Conservation (phyloP, 2,329 filamentous ascomycete species). For the Leptosphaerulina australis region DNA sequence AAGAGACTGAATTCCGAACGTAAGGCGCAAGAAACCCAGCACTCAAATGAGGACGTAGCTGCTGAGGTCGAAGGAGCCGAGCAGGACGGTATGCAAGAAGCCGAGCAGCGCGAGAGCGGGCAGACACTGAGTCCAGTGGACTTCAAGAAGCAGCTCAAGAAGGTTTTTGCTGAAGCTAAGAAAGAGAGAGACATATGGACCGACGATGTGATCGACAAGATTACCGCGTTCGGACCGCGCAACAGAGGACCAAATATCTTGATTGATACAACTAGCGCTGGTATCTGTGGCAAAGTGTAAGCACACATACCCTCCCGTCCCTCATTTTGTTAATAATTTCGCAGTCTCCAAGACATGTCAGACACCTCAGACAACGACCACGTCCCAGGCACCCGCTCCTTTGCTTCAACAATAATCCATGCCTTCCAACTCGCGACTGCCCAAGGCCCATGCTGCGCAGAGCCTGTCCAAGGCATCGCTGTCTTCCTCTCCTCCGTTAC, state of each 20-base stretch:
- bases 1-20: slow-evolving; percentile 78
- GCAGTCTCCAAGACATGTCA: not conserved
- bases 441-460: slow-evolving; percentile 88
- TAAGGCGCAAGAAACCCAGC: slow-evolving; percentile 56
- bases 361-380: slow-evolving; percentile 43
- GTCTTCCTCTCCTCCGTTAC: slow-evolving; percentile 84
- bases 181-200: slow-evolving; percentile 78
- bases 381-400: slow-evolving; percentile 62
- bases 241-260: slow-evolving; percentile 87
- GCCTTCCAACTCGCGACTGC: slow-evolving; percentile 91
- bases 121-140: slow-evolving; percentile 73
- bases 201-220: slow-evolving; percentile 71
- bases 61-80: slow-evolving; percentile 59
- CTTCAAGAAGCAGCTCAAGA: slow-evolving; percentile 74
- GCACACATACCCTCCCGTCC: slow-evolving; percentile 29
- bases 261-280: slow-evolving; percentile 77
- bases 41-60: slow-evolving; percentile 40
- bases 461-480: slow-evolving; percentile 91
- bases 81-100: slow-evolving; percentile 50
- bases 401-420: slow-evolving; percentile 89
- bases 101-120: slow-evolving; percentile 62
- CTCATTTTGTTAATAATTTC: not conserved
- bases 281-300: slow-evolving; percentile 75
- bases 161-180: slow-evolving; percentile 72
- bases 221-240: slow-evolving; percentile 88